Base-by-base conservation (phyloP, 139 green algal species). In the Ettlia oleoabundans region DNA sequence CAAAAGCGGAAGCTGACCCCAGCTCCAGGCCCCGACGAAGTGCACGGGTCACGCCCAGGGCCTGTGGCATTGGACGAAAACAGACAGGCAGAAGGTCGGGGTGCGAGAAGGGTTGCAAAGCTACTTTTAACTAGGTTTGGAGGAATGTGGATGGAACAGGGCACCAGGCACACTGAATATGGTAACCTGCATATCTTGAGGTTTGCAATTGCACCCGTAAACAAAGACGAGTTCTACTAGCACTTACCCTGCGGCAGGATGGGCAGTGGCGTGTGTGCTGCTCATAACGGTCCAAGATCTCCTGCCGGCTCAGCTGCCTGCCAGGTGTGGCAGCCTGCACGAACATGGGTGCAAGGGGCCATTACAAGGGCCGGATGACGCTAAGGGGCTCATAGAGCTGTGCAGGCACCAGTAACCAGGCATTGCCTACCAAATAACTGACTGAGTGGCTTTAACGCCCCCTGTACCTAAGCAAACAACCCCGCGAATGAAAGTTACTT, bases 211-310 rank as follows among this genome's bases (percentile, higher is more conserved):
- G n/a, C n/a, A n/a, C n/a, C n/a, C n/a, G n/a, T n/a, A n/a, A n/a
- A n/a, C n/a, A n/a, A n/a, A n/a, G n/a, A n/a, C n/a, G n/a, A n/a
- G n/a, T n/a, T n/a, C n/a, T n/a, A n/a, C n/a, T n/a, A n/a, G n/a
- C n/a, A n/a, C n/a, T 41, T 37, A 88, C 84, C 55, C 65, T 47
- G 62, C 68, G 64, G 68, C 85, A 89, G 81, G 82, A 77, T 28
- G 85, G 82, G 85, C 85, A 89, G 52, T 76, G 64, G n/a, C 73
- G 24, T 2, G 85, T 89, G 76, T 89, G 85, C 63, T 89, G 85
- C 41, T 81, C 67, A 30, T 71, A 86, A 4, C 85, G 43, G 42
- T 89, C 85, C 53, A 89, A 51, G 1, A 75, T 55, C 38, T 87
- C 19, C 1, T 41, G 55, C 40, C 85, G 71, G 35, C 33, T 82